Base-by-base conservation (phyloP, 495 filamentous ascomycete species). In the Penicillium desertorum region DNA sequence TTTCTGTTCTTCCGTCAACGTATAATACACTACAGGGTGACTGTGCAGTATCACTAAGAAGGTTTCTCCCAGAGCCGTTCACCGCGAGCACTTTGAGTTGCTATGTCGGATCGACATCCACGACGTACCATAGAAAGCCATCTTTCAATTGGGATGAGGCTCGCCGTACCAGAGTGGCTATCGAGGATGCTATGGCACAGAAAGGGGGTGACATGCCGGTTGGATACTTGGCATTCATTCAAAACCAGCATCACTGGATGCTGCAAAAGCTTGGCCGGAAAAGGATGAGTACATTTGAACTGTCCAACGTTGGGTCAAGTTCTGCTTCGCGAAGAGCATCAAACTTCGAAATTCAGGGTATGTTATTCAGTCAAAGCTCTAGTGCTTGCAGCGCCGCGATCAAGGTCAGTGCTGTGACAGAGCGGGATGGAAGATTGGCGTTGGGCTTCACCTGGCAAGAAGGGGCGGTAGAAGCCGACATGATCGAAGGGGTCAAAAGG, bases 391-490 rank as follows among this genome's bases (percentile, higher is more conserved):
- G 51, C 25, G 45, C 57, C 25, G 57, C 57, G 6, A 54, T 60
- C 45, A 60, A 60, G 45, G 20, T 55, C 45, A 60, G 57, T 54
- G 57, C 57, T 29, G 57, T 54, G 37, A 59, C 51, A 34, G 49
- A 51, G 4, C 51, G 43, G 6, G 57, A 60, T 48, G 57, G 57
- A 5, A 27, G 51, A 27, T 45, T 55, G 23, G 57, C 19, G 4
- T 29, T 60, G 37, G 57, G 45, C 3, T 60, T 54, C 20, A 50
- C 57, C 29, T 60, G 57, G 57, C 57, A 60, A 23, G 57, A 60
- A 42, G 44, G 50, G 20, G 44, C 23, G 16, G 34, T 54, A 27
- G 36, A 39, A 5, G 57, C 9, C 7, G 20, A 23, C 14, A 49
- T 49, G 41, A 41, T 53, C 17, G 10, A 58, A 14, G 8, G 8